Percentiles rank a stretch among this genome's conserved stretches.
Evolutionary conservation across 2,329 filamentous ascomycete genomes (phyloP).

Genomic region (Venturia oleaginea): DNA sequence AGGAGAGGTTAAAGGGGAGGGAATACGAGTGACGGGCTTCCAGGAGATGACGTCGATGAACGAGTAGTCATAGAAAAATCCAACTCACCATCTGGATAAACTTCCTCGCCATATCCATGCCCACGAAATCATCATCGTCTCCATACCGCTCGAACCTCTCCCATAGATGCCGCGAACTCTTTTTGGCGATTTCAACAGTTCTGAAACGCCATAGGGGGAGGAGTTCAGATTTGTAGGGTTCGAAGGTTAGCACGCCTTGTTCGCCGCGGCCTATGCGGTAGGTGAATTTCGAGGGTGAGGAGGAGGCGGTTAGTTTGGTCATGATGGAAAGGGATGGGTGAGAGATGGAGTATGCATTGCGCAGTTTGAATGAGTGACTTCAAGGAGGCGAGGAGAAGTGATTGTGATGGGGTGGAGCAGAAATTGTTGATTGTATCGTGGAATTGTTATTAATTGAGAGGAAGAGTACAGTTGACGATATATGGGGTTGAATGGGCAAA

Average conservation of each 20-base stretch:
- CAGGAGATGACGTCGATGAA: no score
- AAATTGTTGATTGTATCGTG: no score
- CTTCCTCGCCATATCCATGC: conserved; percentile 56
- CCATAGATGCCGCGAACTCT: conserved; percentile 42
- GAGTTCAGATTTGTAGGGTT: conserved; percentile 53
- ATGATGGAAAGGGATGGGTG: not conserved
- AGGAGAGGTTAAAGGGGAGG: not conserved
- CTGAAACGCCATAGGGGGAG: conserved; percentile 54
- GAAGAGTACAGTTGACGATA: no score
- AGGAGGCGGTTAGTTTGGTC: not conserved
- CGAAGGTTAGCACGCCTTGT: conserved; percentile 51
- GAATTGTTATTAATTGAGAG: no score
- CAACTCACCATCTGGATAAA: conserved; percentile 50
- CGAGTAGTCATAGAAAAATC: not conserved
- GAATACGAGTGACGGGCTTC: no score
- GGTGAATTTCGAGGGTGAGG: not conserved
- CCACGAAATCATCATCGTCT: conserved; percentile 47
- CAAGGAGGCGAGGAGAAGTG: not conserved
- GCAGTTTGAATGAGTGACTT: not conserved
- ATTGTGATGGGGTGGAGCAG: no score
- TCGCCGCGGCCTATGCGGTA: conserved; percentile 54
- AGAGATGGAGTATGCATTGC: not conserved
- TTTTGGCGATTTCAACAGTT: conserved; percentile 41
- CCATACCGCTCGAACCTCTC: conserved; percentile 44
- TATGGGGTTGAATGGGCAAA: no score